Evolutionary conservation across 2,329 filamentous ascomycete species (phyloP), one percentile per base, ranked within the genome.

Genomic region (Geosmithia flava): DNA sequence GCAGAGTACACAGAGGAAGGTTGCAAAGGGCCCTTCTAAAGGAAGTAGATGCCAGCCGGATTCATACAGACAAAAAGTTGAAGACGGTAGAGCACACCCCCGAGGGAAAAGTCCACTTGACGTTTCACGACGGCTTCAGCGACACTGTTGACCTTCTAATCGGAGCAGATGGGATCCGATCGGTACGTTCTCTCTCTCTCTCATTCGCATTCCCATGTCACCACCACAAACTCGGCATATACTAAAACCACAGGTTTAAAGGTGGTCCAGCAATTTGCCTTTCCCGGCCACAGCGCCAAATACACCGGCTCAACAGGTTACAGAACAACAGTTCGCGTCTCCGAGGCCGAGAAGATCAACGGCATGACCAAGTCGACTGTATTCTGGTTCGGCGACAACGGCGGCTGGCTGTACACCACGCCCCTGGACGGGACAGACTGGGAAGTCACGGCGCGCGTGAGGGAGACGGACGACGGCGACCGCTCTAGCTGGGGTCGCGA

Each of bases 111-210:
- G 58, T 73, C 1, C 52, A 59, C 3, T 57, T 77, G 7, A 45
- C 49, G 0, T 78, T 80, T 49, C 61, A 67, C 13, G 72, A 78
- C 52, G 66, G 67, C 4, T 55, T 54, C 4, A 47, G 44, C 1
- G 65, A 64, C 2, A 56, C 63, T 16, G 65, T 65, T 2, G 72
- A 75, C 51, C 55, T 77, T 0, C 63, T 76, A 1, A 64, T 78
- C 2, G 74, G 72, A 0, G 74, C 70, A 3, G 71, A 78, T 53
- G 71, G 74, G 3, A 75, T 76, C 47, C 67, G 71, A 49, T 75
- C 71, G 5, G 67, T 72, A 53, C 33, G n/a, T n/a, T n/a, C 59
- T 17, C n/a, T 13, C 33, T 17, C 33, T 11, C 27, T 23, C 16
- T 46, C 20, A 10, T 8, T 16, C 8, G 40, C n/a, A n/a, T n/a